These are phyloP conservation scores for Arctium minus DNA, from an alignment of 129 eudicot genomes.

Conservation along the genomic window DNA sequence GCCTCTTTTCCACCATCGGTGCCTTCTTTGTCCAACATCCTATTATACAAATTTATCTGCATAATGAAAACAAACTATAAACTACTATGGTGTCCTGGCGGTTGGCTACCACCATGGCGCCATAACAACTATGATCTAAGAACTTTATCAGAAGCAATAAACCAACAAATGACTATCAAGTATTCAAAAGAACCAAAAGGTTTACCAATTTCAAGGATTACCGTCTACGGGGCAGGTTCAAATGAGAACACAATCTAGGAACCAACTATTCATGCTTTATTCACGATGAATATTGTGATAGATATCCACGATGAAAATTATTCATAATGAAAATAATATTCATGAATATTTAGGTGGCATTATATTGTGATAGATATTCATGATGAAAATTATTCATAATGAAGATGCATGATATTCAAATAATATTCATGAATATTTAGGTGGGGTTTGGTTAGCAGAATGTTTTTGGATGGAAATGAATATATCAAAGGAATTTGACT, in stretches of 20 bases:
- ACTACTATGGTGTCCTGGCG: slow-evolving; percentile 2
- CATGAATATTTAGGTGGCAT: not conserved
- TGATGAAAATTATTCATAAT: too few relatives aligned
- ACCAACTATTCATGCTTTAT: not conserved
- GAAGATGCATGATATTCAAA: too few relatives aligned
- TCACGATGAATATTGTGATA: not conserved
- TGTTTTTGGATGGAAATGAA: too few relatives aligned
- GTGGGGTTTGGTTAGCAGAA: too few relatives aligned
- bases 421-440: too few relatives aligned
- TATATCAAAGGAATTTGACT: too few relatives aligned
- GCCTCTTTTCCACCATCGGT: slow-evolving; percentile 67
- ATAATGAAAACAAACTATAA: not conserved
- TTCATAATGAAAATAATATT: not conserved
- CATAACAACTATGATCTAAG: not conserved
- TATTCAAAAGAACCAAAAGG: not conserved
- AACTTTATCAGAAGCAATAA: not conserved
- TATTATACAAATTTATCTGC: slow-evolving; percentile 79
- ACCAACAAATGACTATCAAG: slow-evolving; percentile 6
- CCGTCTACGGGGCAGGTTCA: not conserved
- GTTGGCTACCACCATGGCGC: not conserved
- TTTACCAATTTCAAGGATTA: slow-evolving; percentile 5
- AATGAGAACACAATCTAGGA: not conserved
- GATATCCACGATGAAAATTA: not conserved
- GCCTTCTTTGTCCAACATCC: slow-evolving; percentile 82
- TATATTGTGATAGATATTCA: not conserved